Evolutionary conservation across 2,329 filamentous ascomycete genomes (phyloP), one percentile per base, ranked within the genome.

Genomic region (Neonectria faginata): DNA sequence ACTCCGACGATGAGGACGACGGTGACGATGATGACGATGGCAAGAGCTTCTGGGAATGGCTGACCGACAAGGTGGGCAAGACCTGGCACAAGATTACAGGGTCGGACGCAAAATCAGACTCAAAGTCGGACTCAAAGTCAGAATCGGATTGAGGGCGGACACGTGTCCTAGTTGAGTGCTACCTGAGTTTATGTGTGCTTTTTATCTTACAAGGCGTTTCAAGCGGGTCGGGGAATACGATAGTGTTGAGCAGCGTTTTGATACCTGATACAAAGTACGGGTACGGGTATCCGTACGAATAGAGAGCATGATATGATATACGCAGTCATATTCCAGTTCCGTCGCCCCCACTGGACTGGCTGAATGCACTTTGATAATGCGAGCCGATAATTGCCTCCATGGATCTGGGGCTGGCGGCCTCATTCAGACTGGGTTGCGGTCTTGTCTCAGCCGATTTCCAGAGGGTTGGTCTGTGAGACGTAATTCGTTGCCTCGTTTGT

Each of bases 41-140:
- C 16, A 74, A 82, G 64, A 75, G 76, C 5, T 78, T 83, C 36
- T 87, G 84, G 83, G 78, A 84, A 53, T 88, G 85, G 85, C 69
- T 88, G 12, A 82, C 79, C 2, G 82, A 80, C 39, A 82, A 86
- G 65, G 72, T 86, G 12, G 78, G 77, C 33, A 75, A 82, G 36
- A 76, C 81, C 22, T 85, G 83, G 84, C 76, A 79, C 41, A 83
- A 84, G 69, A 76, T 86, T 18, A 79, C 70, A 12, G 76, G 74
- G 12, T 73, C 74, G 7, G 69, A 67, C 33, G 70, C 62, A 41
- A 64, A 64, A 31, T 65, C 48, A 60, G 55, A 22, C 20, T 39
- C 51, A 14, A 22, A 22, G 22, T 22, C 22, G 22, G 22, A 47
- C 9, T 47, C 53, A 39, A 39, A 39, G 33, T 6, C 33, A 36